A percentile compares a stretch with the other conserved stretches of the same genome.
phyloP scores from a whole-genome alignment of 805 yeast species.

The Wickerhamomyces chambardii region DNA sequence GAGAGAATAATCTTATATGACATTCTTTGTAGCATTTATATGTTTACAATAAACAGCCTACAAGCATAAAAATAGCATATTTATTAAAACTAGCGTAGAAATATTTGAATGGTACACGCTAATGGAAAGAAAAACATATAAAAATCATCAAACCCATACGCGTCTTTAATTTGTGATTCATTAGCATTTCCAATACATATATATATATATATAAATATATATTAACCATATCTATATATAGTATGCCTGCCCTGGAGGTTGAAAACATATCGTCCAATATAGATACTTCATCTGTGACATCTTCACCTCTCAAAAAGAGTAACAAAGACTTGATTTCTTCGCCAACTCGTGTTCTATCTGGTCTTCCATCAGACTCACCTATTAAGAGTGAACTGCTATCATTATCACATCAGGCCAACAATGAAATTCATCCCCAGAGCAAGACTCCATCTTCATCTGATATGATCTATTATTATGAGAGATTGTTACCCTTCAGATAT shows the following conservation, averaged over 20 bases:
- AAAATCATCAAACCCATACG: no score
- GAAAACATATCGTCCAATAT: conserved; percentile 4
- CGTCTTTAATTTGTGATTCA: no score
- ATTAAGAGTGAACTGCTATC: background rate
- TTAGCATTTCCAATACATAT: background rate
- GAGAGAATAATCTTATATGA: no score
- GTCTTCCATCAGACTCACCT: background rate
- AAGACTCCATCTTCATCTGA: conserved; percentile 32
- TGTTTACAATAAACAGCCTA: no score
- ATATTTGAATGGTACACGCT: no score
- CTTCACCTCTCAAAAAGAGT: conserved; percentile 16
- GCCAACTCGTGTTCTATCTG: conserved; percentile 5
- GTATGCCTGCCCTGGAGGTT: conserved; percentile 13
- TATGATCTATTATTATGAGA: conserved; percentile 63
- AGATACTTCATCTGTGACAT: conserved; percentile 10
- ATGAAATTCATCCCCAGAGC: background rate
- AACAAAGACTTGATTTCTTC: conserved; percentile 7
- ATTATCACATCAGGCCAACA: background rate
- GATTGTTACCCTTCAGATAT: conserved; percentile 66
- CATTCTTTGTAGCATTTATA: no score
- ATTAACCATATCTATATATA: background rate
- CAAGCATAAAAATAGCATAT: no score
- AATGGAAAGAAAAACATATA: no score
- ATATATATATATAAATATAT: no score
- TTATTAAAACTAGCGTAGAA: no score